A percentile compares a stretch with the other conserved stretches of the same genome.
These are phyloP conservation scores for Thermochaetoides thermophila DNA, from an alignment of 495 filamentous ascomycete genomes.

Conservation along the genomic window DNA sequence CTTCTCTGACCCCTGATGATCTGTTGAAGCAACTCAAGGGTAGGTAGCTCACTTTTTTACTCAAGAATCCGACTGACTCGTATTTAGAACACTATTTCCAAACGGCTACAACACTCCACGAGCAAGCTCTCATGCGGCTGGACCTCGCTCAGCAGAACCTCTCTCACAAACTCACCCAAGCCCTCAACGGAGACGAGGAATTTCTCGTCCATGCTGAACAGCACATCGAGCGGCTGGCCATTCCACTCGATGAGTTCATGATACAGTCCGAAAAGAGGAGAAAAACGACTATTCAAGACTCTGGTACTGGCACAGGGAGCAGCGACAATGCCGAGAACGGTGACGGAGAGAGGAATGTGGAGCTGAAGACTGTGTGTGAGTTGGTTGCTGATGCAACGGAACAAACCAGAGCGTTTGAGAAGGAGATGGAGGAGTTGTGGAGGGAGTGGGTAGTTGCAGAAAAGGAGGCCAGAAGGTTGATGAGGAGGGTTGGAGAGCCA, in stretches of 20 bases:
- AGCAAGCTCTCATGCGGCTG: slow-evolving; percentile 9
- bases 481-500: slow-evolving; percentile 1
- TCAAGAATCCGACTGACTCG: neutral
- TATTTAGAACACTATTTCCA: slow-evolving; percentile 11
- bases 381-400: slow-evolving; percentile 9
- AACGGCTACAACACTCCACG: slow-evolving; percentile 7
- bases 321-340: neutral
- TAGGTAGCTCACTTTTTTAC: neutral
- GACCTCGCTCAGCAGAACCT: slow-evolving; percentile 9
- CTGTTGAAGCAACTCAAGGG: slow-evolving; percentile 11
- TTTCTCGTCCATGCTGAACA: slow-evolving; percentile 9
- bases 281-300: too few species aligned
- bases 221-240: slow-evolving; percentile 3
- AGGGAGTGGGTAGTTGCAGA: slow-evolving; percentile 12
- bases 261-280: slow-evolving; percentile 4
- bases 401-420: slow-evolving; percentile 12
- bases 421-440: slow-evolving; percentile 11
- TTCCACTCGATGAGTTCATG: slow-evolving; percentile 3
- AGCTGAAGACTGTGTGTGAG: slow-evolving; percentile 10
- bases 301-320: too few species aligned
- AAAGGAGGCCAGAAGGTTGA: slow-evolving; percentile 14
- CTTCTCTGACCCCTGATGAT: slow-evolving; percentile 6
- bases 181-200: slow-evolving; percentile 5
- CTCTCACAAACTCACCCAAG: slow-evolving; percentile 1
- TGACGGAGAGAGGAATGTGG: slow-evolving; percentile 2